phyloP scores from a whole-genome alignment of 2,329 filamentous ascomycete genomes.

The Botrytis tulipae region DNA sequence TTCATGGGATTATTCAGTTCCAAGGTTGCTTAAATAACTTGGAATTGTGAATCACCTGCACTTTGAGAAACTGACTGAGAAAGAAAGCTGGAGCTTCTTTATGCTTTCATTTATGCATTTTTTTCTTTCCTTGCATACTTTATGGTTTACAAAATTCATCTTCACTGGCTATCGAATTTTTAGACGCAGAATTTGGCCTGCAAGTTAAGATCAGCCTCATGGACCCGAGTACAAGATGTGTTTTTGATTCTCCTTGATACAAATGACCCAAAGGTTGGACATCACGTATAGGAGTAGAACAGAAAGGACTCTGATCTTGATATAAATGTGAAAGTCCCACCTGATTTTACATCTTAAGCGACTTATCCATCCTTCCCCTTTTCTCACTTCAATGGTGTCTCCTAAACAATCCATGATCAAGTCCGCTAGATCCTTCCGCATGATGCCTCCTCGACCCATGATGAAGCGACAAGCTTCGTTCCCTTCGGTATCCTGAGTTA shows the following conservation, averaged over 20 bases:
- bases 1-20: not conserved
- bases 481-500: too few relatives aligned
- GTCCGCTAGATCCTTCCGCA: not conserved
- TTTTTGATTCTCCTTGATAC: not conserved
- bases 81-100: not conserved
- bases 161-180: not conserved
- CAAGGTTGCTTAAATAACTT: not conserved
- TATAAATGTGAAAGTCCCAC: not conserved
- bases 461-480: not conserved
- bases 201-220: not conserved
- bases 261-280: not conserved
- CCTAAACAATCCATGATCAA: not conserved
- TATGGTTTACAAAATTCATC: not conserved
- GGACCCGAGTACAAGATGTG: rapidly evolving
- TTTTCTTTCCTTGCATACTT: not conserved
- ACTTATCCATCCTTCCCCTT: not conserved
- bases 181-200: not conserved
- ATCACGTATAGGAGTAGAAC: not conserved
- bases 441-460: not conserved
- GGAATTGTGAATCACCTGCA: not conserved
- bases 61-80: not conserved
- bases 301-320: not conserved
- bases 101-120: not conserved
- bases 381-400: not conserved
- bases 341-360: not conserved